A percentile compares a stretch with the other conserved stretches of the same genome.
phyloP scores from a whole-genome alignment of 225 moss, liverwort and hornwort species.

The Bryum argenteum region DNA sequence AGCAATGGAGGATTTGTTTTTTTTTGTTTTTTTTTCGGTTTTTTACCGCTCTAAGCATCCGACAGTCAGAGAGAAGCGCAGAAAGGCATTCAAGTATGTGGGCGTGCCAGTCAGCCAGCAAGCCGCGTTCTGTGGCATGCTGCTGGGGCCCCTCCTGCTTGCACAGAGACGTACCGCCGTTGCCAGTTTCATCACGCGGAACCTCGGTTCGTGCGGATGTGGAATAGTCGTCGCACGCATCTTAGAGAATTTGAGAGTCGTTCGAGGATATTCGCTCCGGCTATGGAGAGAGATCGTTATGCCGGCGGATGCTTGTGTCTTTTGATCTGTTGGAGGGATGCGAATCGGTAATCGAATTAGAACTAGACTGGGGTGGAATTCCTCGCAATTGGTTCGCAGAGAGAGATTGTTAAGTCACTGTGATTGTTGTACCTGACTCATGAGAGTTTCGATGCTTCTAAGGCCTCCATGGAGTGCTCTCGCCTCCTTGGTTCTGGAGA shows the following conservation, averaged over 20 bases:
- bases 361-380: not conserved
- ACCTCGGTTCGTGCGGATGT: slow-evolving; percentile 28
- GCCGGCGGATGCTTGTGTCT: not conserved
- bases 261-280: not conserved
- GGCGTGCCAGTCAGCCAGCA: slow-evolving; percentile 17
- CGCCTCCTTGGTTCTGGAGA: not conserved
- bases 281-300: not conserved
- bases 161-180: slow-evolving; percentile 26
- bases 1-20: not conserved
- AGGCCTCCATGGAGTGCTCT: not conserved
- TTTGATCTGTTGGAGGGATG: slow-evolving; percentile 3
- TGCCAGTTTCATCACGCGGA: slow-evolving; percentile 37
- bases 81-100: not conserved
- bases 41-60: not conserved
- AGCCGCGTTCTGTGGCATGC: slow-evolving; percentile 12
- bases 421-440: not conserved
- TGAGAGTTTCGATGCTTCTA: not conserved
- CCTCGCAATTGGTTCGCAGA: not conserved
- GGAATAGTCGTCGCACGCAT: slow-evolving; percentile 1
- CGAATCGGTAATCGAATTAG: not conserved
- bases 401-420: not conserved
- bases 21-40: not conserved
- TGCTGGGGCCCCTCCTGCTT: slow-evolving; percentile 12
- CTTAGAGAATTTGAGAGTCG: not conserved
- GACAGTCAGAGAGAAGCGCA: not conserved